These are phyloP conservation scores for Conringia planisiliqua DNA, from an alignment of 345 rosid species.

Conservation along the genomic window DNA sequence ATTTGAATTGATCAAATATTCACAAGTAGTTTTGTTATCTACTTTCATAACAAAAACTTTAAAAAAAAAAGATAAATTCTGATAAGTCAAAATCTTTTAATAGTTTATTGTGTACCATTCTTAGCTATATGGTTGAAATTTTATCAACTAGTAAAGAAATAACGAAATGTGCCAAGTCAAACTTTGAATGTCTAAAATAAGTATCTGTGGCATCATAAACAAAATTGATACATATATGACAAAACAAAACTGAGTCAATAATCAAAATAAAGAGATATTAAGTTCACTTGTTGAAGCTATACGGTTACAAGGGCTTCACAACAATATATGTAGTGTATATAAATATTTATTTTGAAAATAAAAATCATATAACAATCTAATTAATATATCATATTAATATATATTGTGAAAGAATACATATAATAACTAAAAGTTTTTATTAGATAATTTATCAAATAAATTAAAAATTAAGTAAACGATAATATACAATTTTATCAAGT, in stretches of 20 bases:
- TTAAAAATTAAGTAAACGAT: too few relatives aligned
- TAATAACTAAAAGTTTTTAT: too few relatives aligned
- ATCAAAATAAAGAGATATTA: too few relatives aligned
- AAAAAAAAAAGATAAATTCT: neutral
- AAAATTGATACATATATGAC: neutral
- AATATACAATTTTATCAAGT: too few relatives aligned
- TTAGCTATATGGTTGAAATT: neutral
- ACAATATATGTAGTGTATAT: too few relatives aligned
- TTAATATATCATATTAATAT: too few relatives aligned
- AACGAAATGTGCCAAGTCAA: slow-evolving; percentile 28
- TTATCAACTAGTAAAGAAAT: neutral
- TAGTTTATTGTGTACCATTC: neutral
- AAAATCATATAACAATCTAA: too few relatives aligned
- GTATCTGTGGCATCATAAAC: neutral
- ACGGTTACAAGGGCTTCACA: too few relatives aligned
- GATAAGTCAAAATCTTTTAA: neutral
- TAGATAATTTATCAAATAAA: too few relatives aligned
- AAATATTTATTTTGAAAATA: too few relatives aligned
- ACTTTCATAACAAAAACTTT: neutral
- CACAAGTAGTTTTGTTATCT: neutral
- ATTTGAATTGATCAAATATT: neutral
- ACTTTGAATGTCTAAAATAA: slow-evolving; percentile 14
- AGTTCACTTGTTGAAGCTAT: too few relatives aligned
- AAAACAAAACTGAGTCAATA: neutral
- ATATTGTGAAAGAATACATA: too few relatives aligned